Conservation (phyloP, 768 basidiomycete species). For the Suillus subalutaceus region DNA sequence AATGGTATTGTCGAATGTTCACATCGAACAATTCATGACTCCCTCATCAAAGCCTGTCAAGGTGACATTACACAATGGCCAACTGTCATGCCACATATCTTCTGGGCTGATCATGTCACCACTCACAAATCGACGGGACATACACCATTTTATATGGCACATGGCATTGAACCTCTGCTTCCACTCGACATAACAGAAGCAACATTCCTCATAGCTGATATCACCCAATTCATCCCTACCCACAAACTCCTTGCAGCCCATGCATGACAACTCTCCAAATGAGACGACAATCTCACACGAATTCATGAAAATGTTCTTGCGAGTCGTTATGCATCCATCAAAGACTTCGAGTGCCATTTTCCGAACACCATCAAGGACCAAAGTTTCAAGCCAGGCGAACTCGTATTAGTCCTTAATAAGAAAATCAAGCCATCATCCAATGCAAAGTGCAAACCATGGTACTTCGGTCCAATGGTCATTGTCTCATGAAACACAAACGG, state of each 20-base stretch:
- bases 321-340: neutral
- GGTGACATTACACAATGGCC: conserved; percentile 39
- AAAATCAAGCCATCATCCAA: conserved; percentile 16
- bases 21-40: conserved; percentile 35
- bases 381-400: conserved; percentile 28
- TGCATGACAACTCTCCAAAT: no score
- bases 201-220: neutral
- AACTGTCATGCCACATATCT: conserved; percentile 20
- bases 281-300: no score
- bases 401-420: conserved; percentile 2
- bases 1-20: conserved; percentile 42
- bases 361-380: conserved; percentile 22
- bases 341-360: conserved; percentile 20
- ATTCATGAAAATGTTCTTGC: neutral
- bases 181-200: no score
- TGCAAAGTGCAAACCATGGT: conserved; percentile 1
- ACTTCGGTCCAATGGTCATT: neutral
- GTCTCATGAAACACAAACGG: neutral
- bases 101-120: conserved; percentile 38
- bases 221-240: neutral
- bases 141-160: neutral
- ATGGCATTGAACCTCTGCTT: neutral
- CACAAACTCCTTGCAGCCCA: no score
- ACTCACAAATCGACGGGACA: neutral
- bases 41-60: conserved; percentile 36